A percentile compares a stretch with the other conserved stretches of the same genome.
Conservation (phyloP, 1,139 yeast species). For the Hemisphaericaspora xylofermentans region DNA sequence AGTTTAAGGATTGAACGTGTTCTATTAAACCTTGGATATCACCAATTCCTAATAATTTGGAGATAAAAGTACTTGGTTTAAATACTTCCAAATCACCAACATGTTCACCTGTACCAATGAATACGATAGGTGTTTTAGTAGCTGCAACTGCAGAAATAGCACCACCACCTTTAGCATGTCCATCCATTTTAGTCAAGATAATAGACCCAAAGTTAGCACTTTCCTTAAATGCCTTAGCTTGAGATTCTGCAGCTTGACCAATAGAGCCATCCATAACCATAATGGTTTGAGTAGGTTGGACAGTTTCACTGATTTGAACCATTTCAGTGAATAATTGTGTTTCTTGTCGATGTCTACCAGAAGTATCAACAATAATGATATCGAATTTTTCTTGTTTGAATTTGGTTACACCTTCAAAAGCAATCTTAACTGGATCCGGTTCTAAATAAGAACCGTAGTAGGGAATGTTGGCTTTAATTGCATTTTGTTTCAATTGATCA, state of each 20-base stretch:
- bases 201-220: constrained; percentile 93
- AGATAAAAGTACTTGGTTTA: constrained; percentile 84
- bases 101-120: constrained; percentile 98
- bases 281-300: constrained; percentile 88
- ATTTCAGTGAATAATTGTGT: constrained; percentile 88
- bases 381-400: constrained; percentile 92
- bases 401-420: constrained; percentile 86
- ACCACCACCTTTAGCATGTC: constrained; percentile 99
- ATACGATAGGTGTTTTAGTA: constrained; percentile 91
- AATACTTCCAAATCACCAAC: constrained; percentile 90
- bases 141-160: constrained; percentile 99
- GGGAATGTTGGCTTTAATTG: constrained; percentile 92
- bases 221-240: constrained; percentile 91
- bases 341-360: constrained; percentile 98
- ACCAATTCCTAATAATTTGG: constrained; percentile 90
- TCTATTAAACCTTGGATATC: constrained; percentile 93
- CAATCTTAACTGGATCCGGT: constrained; percentile 92
- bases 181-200: constrained; percentile 94
- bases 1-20: constrained; percentile 83
- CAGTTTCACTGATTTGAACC: constrained; percentile 87
- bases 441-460: constrained; percentile 94
- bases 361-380: constrained; percentile 92
- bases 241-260: constrained; percentile 97
- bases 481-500: constrained; percentile 96
- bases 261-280: constrained; percentile 98